These are phyloP conservation scores for Boletus rubroflammeus DNA, from an alignment of 768 basidiomycete genomes.

Conservation along the genomic window DNA sequence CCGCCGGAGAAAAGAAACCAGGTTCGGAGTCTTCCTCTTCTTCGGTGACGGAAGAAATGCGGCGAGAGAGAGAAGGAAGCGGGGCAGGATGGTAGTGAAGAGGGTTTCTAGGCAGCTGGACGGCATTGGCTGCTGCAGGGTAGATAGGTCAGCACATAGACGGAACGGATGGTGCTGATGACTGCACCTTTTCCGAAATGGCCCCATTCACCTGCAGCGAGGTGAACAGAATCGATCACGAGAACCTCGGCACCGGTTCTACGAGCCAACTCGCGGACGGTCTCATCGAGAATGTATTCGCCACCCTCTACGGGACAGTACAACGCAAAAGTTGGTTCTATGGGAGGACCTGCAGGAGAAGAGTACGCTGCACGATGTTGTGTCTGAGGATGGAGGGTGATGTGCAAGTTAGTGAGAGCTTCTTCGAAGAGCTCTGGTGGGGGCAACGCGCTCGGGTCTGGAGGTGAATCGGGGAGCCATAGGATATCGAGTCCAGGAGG, in stretches of 20 bases:
- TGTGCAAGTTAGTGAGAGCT: slow-evolving; percentile 67
- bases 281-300: slow-evolving; percentile 75
- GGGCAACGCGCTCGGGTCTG: slow-evolving; percentile 42
- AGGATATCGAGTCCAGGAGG: slow-evolving; percentile 59
- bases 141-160: slow-evolving; percentile 6
- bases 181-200: slow-evolving; percentile 70
- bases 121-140: slow-evolving; percentile 59
- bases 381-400: slow-evolving; percentile 77
- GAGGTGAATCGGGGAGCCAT: slow-evolving; percentile 50
- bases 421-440: slow-evolving; percentile 76
- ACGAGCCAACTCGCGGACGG: slow-evolving; percentile 73
- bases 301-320: slow-evolving; percentile 85
- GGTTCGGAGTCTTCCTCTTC: slow-evolving; percentile 50
- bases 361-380: slow-evolving; percentile 70
- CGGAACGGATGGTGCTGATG: neutral
- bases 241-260: slow-evolving; percentile 77
- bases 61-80: slow-evolving; percentile 27
- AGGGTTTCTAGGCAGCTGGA: slow-evolving; percentile 71
- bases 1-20: slow-evolving; percentile 37
- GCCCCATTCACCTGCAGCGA: slow-evolving; percentile 88
- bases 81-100: slow-evolving; percentile 54
- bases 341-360: slow-evolving; percentile 47
- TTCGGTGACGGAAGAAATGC: slow-evolving; percentile 27
- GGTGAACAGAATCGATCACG: slow-evolving; percentile 76
- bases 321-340: slow-evolving; percentile 80